Evolutionary conservation across 352 stramenopile species (phyloP), one percentile per base, ranked within the genome.

Genomic region (Globisporangium mamillatum): DNA sequence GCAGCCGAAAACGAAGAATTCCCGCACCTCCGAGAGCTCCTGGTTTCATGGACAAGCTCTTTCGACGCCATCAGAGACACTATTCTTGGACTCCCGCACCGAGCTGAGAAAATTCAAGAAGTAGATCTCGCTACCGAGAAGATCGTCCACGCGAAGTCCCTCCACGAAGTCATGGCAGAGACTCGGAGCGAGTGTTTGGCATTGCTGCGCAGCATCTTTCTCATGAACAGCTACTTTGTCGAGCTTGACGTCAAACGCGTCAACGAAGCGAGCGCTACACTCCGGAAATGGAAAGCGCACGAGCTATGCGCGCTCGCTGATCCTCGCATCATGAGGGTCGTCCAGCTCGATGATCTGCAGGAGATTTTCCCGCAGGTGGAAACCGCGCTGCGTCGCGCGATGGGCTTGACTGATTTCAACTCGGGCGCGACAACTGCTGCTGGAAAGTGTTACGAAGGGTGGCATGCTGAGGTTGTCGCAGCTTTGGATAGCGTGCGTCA

Each of bases 181-280:
- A 72, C 76, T 32, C 73, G 74, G 3, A 77, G 68, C 18, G 76
- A 88, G n/a, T 88, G 81, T 50, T 24, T 90, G 22, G 55, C 72
- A 1, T 63, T 92, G 0, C 58, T 81, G 14, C 73, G 73, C 7
- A 73, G 68, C 32, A 83, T 91, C 48, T 66, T 82, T 25, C 50
- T 87, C n/a, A 82, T 86, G 61, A 85, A 89, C 67, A 77, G 69
- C 36, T 79, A 80, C 36, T 92, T 91, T 38, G 59, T 88, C 10
- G 76, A 86, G n/a, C 63, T 87, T 7, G 82, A 92, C 44, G 79
- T 84, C 3, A 34, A 61, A 10, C 74, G 80, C 4, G 66, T 92
- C 44, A 91, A 91, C 50, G 53, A 44, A 20, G 78, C 76, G 1
- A 79, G 61, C 25, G 34, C 61, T 14, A 67, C 38, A 4, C 82